Percentiles rank a stretch among this genome's conserved stretches.
These are phyloP conservation scores for Nemania abortiva DNA, from an alignment of 2,329 filamentous ascomycete species.

Conservation along the genomic window DNA sequence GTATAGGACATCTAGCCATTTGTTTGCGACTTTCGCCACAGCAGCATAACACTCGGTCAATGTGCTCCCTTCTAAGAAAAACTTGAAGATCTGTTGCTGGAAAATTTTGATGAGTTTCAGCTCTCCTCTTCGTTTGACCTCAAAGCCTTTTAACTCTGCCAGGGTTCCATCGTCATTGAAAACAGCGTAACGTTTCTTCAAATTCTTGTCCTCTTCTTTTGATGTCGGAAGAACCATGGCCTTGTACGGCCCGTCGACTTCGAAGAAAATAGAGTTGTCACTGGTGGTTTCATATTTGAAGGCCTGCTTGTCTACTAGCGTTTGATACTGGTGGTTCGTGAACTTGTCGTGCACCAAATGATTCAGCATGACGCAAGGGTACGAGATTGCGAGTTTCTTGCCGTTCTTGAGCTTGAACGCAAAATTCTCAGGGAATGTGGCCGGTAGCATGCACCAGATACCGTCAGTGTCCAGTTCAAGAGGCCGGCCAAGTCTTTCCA, in stretches of 20 bases:
- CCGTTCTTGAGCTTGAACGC: slow-evolving; percentile 93
- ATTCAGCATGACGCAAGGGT: slow-evolving; percentile 99
- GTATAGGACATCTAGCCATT: slow-evolving; percentile 95
- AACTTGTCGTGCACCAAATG: slow-evolving; percentile 94
- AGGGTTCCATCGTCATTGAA: slow-evolving; percentile 98
- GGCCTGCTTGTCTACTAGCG: slow-evolving; percentile 79
- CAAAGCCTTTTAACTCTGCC: slow-evolving; percentile 96
- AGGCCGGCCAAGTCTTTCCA: slow-evolving; percentile 91
- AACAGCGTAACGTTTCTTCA: slow-evolving; percentile 99
- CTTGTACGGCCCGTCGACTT: slow-evolving; percentile 96
- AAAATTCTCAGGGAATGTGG: slow-evolving; percentile 96
- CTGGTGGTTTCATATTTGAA: slow-evolving; percentile 97
- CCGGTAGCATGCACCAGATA: slow-evolving; percentile 99
- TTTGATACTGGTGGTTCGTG: slow-evolving; percentile 98
- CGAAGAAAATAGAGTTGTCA: slow-evolving; percentile 99
- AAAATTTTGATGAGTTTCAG: slow-evolving; percentile 99
- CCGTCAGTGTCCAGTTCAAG: slow-evolving; percentile 97
- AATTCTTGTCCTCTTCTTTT: slow-evolving; percentile 98
- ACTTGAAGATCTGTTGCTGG: slow-evolving; percentile 99
- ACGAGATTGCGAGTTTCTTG: slow-evolving; percentile 96
- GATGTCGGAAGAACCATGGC: slow-evolving; percentile 98
- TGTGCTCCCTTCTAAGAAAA: slow-evolving; percentile 92
- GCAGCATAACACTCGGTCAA: slow-evolving; percentile 89
- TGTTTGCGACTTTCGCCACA: slow-evolving; percentile 94
- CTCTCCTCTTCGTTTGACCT: slow-evolving; percentile 96